These are phyloP conservation scores for Guadua angustifolia DNA, from an alignment of 176 grass and related monocot genomes.

Conservation along the genomic window DNA sequence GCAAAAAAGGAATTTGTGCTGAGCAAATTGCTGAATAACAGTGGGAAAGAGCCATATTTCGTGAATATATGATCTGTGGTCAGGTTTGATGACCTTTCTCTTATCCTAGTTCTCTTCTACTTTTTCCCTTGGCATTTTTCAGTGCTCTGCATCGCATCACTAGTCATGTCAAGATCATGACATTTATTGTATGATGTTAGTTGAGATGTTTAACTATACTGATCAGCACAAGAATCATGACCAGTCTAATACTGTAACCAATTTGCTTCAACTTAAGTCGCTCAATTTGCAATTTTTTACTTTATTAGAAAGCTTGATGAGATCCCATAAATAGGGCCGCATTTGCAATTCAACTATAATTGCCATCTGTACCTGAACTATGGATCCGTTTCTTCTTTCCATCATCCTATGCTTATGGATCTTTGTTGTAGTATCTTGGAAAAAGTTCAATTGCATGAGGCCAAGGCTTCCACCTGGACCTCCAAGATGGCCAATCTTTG, in stretches of 20 bases:
- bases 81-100: slow-evolving; percentile 31
- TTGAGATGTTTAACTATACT: slow-evolving; percentile 58
- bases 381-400: slow-evolving; percentile 54
- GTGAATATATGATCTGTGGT: slow-evolving; percentile 3
- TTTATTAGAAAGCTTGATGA: slow-evolving; percentile 23
- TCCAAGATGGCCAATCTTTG: slow-evolving; percentile 71
- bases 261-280: slow-evolving; percentile 46
- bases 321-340: slow-evolving; percentile 49
- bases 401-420: slow-evolving; percentile 60
- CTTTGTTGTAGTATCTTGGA: slow-evolving; percentile 50
- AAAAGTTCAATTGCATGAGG: slow-evolving; percentile 44
- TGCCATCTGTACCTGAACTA: slow-evolving; percentile 41
- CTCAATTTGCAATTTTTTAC: slow-evolving; percentile 24
- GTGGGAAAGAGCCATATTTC: slow-evolving; percentile 13
- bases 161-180: slow-evolving; percentile 79
- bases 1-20: neutral
- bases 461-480: slow-evolving; percentile 82
- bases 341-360: slow-evolving; percentile 45
- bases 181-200: slow-evolving; percentile 51
- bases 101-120: slow-evolving; percentile 24
- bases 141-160: slow-evolving; percentile 13
- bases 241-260: slow-evolving; percentile 58
- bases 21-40: slow-evolving; percentile 25
- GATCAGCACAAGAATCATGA: slow-evolving; percentile 77
- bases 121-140: slow-evolving; percentile 8